These are phyloP conservation scores for Colletotrichum trifolii DNA, from an alignment of 2,329 filamentous ascomycete species.

Conservation along the genomic window DNA sequence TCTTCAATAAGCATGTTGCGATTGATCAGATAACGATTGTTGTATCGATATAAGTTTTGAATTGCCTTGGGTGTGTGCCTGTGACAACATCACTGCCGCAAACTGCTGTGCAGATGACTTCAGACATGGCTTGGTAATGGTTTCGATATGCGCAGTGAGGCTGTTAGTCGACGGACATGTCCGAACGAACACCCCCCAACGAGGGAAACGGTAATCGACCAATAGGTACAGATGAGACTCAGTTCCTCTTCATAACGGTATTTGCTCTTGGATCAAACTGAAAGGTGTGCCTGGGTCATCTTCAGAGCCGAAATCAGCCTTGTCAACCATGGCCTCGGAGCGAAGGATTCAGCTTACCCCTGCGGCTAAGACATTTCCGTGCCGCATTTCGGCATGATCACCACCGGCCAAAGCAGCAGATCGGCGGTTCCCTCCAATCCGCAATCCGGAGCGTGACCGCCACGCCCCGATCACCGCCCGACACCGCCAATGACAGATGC, in stretches of 20 bases:
- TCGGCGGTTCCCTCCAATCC: slow-evolving; percentile 6
- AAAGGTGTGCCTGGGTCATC: neutral
- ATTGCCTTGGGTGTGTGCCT: neutral
- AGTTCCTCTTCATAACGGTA: neutral
- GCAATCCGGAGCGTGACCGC: no score
- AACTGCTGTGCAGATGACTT: neutral
- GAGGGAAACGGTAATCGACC: neutral
- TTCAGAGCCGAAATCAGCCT: slow-evolving; percentile 3
- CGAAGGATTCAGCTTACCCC: slow-evolving; percentile 17
- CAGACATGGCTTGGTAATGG: neutral
- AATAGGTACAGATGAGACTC: neutral
- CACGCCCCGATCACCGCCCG: no score
- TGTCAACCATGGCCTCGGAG: slow-evolving; percentile 10
- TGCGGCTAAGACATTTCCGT: neutral
- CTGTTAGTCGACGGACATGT: neutral
- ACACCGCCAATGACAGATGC: no score
- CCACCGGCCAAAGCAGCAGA: neutral
- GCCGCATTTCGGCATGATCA: neutral
- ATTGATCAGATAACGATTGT: no score
- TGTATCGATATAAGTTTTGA: no score
- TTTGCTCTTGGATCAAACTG: neutral
- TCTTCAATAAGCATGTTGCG: no score
- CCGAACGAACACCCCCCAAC: neutral
- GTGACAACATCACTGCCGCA: neutral
- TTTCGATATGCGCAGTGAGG: neutral